Evolutionary conservation across 169 alveolate genomes (phyloP).

Genomic region (Gregarina niphandrodes): DNA sequence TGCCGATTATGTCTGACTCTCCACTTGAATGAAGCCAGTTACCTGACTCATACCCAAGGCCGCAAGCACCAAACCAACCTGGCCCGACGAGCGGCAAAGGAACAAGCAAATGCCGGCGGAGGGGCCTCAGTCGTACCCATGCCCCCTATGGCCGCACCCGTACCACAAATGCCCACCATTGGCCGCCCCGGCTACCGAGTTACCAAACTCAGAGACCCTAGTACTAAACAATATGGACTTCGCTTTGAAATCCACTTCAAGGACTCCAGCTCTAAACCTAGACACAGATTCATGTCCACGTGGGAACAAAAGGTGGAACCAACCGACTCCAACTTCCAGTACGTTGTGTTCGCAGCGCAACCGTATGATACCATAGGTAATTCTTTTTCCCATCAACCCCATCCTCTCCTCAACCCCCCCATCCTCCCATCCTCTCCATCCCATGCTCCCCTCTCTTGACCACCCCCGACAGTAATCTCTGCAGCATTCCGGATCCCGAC

Average conservation of each 20-base stretch:
- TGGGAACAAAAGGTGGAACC: slow-evolving; percentile 67
- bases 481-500: too few relatives aligned
- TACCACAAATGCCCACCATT: too few relatives aligned
- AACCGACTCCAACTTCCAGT: slow-evolving; percentile 78
- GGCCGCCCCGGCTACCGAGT: slow-evolving; percentile 94
- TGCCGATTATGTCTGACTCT: slow-evolving; percentile 85
- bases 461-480: too few relatives aligned
- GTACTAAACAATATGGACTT: slow-evolving; percentile 65
- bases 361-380: slow-evolving; percentile 78
- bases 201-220: slow-evolving; percentile 68
- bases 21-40: slow-evolving; percentile 89
- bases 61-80: slow-evolving; percentile 55
- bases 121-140: too few relatives aligned
- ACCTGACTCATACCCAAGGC: slow-evolving; percentile 91
- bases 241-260: slow-evolving; percentile 85
- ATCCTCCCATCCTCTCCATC: too few relatives aligned
- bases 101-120: too few relatives aligned
- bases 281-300: slow-evolving; percentile 82
- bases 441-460: too few relatives aligned
- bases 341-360: slow-evolving; percentile 85
- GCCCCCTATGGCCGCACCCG: too few relatives aligned
- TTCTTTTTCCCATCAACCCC: too few relatives aligned
- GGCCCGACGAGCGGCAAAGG: slow-evolving; percentile 75
- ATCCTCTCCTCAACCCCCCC: too few relatives aligned
- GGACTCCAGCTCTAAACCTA: slow-evolving; percentile 39